A percentile compares a stretch with the other conserved stretches of the same genome.
phyloP scores from a whole-genome alignment of 176 grass and related monocot species.

The Ensete glaucum region DNA sequence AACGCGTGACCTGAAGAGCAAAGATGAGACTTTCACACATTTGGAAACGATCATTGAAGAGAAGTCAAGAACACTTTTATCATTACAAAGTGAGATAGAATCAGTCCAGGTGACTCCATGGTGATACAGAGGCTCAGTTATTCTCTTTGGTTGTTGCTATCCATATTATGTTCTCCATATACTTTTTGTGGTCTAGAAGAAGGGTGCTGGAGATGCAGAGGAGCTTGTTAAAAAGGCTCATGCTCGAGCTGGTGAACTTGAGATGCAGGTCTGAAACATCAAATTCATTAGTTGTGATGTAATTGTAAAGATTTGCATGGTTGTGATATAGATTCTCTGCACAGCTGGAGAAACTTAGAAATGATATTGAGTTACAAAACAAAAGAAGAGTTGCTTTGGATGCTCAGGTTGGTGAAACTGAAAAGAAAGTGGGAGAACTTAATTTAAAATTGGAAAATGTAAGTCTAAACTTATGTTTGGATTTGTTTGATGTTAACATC shows the following conservation, averaged over 20 bases:
- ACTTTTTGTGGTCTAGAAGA: not conserved
- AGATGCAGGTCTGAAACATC: constrained; percentile 40
- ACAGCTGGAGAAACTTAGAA: constrained; percentile 54
- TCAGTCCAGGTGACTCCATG: constrained; percentile 37
- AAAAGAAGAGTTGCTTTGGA: constrained; percentile 46
- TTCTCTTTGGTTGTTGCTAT: not conserved
- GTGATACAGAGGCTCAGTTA: not conserved
- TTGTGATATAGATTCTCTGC: constrained; percentile 13
- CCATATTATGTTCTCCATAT: not conserved
- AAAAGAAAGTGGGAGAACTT: constrained; percentile 58
- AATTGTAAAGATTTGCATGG: constrained; percentile 4
- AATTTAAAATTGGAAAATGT: constrained; percentile 53
- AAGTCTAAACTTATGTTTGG: constrained; percentile 20
- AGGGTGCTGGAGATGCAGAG: constrained; percentile 37
- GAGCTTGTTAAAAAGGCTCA: constrained; percentile 41
- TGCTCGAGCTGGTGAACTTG: constrained; percentile 37
- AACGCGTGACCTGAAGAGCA: constrained; percentile 46
- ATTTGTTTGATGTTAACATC: not conserved
- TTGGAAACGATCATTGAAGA: constrained; percentile 38
- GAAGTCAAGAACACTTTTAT: constrained; percentile 39
- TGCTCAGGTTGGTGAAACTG: constrained; percentile 33
- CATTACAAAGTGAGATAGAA: constrained; percentile 51
- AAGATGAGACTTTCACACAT: constrained; percentile 41
- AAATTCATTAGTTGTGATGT: constrained; percentile 11
- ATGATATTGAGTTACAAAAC: constrained; percentile 41